A percentile compares a stretch with the other conserved stretches of the same genome.
phyloP scores from a whole-genome alignment of 352 stramenopile species.

The Lagenidium giganteum region DNA sequence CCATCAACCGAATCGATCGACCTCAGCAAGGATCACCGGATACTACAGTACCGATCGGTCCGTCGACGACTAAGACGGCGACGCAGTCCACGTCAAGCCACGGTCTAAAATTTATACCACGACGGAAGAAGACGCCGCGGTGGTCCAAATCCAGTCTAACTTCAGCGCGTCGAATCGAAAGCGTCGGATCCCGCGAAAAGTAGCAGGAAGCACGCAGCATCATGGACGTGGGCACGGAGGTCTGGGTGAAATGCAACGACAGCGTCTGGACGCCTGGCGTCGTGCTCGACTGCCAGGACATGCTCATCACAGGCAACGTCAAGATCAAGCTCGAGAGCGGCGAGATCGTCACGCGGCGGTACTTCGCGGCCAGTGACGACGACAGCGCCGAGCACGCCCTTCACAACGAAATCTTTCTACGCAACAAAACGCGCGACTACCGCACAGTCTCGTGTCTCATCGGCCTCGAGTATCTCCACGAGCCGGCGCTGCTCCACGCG shows the following conservation, averaged over 20 bases:
- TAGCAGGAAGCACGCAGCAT: not conserved
- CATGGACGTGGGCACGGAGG: conserved; percentile 81
- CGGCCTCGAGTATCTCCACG: conserved; percentile 76
- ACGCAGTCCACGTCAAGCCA: no score
- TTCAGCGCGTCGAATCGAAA: no score
- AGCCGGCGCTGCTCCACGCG: conserved; percentile 76
- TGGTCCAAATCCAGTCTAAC: no score
- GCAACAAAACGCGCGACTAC: conserved; percentile 63
- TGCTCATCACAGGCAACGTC: conserved; percentile 26
- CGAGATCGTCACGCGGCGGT: conserved; percentile 32
- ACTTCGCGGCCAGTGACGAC: conserved; percentile 25
- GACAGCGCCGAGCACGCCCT: not conserved
- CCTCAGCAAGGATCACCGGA: no score
- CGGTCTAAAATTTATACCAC: no score
- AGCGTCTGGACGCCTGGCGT: conserved; percentile 62
- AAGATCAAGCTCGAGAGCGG: conserved; percentile 35
- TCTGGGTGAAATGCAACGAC: conserved; percentile 71
- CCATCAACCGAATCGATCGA: no score
- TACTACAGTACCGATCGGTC: no score
- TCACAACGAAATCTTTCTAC: conserved; percentile 49
- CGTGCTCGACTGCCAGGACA: conserved; percentile 62
- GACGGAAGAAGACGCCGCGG: conserved; percentile 2
- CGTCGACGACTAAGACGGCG: no score
- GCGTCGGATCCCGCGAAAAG: not conserved
- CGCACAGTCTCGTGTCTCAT: conserved; percentile 58